These are phyloP conservation scores for Wolfiporia cocos DNA, from an alignment of 1,284 basidiomycete species.

Conservation along the genomic window DNA sequence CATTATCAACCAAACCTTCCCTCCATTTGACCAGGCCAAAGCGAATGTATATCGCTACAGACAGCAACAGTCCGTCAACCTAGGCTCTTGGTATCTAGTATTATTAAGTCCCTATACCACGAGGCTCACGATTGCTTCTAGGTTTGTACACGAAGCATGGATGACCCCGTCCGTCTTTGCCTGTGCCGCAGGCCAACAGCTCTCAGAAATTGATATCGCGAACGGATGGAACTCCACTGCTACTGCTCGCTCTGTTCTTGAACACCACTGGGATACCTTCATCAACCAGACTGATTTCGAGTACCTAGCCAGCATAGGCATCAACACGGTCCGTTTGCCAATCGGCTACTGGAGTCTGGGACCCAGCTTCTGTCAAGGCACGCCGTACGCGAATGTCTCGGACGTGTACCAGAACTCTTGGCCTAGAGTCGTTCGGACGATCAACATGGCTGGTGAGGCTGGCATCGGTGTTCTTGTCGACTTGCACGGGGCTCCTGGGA, in stretches of 20 bases:
- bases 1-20: conserved; percentile 33
- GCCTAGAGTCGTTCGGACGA: conserved; percentile 52
- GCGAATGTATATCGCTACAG: conserved; percentile 56
- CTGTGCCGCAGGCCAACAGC: conserved; percentile 49
- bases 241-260: conserved; percentile 50
- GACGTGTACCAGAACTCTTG: conserved; percentile 63
- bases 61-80: conserved; percentile 60
- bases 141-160: conserved; percentile 79
- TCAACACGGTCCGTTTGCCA: conserved; percentile 70
- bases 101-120: not conserved
- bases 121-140: conserved; percentile 17
- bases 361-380: conserved; percentile 40
- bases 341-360: conserved; percentile 66
- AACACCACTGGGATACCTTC: conserved; percentile 78
- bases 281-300: conserved; percentile 61
- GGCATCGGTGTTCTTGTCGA: conserved; percentile 74
- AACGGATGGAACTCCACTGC: conserved; percentile 42
- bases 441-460: conserved; percentile 60
- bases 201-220: conserved; percentile 54
- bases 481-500: conserved; percentile 68
- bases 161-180: conserved; percentile 68
- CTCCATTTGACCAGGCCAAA: conserved; percentile 40
- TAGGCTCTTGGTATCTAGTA: conserved; percentile 56
- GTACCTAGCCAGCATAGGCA: conserved; percentile 55
- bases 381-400: conserved; percentile 51